Evolutionary conservation across 2,329 filamentous ascomycete genomes (phyloP), one percentile per base, ranked within the genome.

Genomic region (Apiospora sp.): DNA sequence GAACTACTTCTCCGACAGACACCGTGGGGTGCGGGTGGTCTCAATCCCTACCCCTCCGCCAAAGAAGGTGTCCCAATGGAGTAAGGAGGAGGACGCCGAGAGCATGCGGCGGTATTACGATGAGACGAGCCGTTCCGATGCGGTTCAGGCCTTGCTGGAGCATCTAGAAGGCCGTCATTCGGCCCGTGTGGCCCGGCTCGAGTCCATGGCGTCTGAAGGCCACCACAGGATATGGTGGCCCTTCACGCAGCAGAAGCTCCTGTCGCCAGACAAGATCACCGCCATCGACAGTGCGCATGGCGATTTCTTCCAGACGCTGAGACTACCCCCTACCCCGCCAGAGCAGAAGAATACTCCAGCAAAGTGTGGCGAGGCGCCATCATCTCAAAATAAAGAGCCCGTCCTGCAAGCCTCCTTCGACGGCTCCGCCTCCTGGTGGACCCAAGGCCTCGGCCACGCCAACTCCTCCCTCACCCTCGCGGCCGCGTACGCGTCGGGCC

Each of bases 381-480:
- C 24, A 4, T 7, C 30, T 12, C 16, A 14, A 13, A 8, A 46
- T 7, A 4, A 46, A 5, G 16, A 64, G n/a, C 69, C 72, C 6
- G 78, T 90, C 4, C 82, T 94, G 0, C 87, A 86, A 67, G 88
- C 93, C 0, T 92, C 92, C 0, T 95, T 96, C 71, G 94, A 97
- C 76, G 94, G 92, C 2, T 96, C 94, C 0, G 94, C 94, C 0
- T 96, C 93, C 0, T 97, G 94, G 94, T 97, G 94, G 94, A 97
- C 94, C 0, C 94, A 97, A 81, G 94, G 94, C 2, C 87, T 97
- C 0, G 94, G 94, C 0, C 94, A 97, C 75, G 92, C 91, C 7
- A 95, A 94, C 76, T 89, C 93, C 0, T 83, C 87, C 0, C 85
- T 97, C 0, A 89, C 93, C 0, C 87, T 96, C 1, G 91, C 93